Evolutionary conservation across 139 green algal species (phyloP).

Genomic region (Astrephomene gubernaculifera): DNA sequence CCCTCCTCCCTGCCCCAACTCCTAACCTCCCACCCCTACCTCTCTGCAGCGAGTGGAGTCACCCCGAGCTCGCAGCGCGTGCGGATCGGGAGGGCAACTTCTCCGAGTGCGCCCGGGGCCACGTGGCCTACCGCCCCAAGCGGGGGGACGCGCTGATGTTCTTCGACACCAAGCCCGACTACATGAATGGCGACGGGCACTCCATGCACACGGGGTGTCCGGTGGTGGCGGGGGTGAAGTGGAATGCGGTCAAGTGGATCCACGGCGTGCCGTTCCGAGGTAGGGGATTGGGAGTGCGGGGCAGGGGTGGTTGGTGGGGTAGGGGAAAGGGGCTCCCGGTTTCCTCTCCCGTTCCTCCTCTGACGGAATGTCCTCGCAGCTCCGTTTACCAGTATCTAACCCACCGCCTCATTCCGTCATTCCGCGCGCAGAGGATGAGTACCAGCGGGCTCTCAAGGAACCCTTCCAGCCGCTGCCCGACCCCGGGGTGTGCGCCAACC

Average conservation of each 20-base stretch:
- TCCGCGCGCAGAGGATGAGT: conserved; percentile 22
- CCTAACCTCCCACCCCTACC: too few species aligned
- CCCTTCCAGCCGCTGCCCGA: conserved; percentile 42
- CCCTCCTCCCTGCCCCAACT: neutral
- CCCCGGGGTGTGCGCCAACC: conserved; percentile 52
- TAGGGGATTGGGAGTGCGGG: too few species aligned
- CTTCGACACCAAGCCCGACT: conserved; percentile 53
- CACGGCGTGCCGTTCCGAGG: conserved; percentile 58
- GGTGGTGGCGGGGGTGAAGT: conserved; percentile 79
- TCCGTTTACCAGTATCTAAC: neutral
- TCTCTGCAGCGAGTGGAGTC: conserved; percentile 1
- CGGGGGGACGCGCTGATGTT: conserved; percentile 74
- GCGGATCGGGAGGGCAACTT: conserved; percentile 45
- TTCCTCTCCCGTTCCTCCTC: too few species aligned
- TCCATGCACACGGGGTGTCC: conserved; percentile 75
- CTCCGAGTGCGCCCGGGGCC: conserved; percentile 67
- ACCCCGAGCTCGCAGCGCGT: conserved; percentile 46
- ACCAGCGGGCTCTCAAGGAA: conserved; percentile 47
- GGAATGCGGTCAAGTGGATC: conserved; percentile 75
- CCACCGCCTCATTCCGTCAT: neutral
- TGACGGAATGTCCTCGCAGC: too few species aligned
- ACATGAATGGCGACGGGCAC: conserved; percentile 7
- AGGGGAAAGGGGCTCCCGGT: too few species aligned
- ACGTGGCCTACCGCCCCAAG: conserved; percentile 73
- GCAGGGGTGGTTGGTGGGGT: too few species aligned